These are phyloP conservation scores for Coelastrella sp. DNA, from an alignment of 139 green algal species.

Conservation along the genomic window DNA sequence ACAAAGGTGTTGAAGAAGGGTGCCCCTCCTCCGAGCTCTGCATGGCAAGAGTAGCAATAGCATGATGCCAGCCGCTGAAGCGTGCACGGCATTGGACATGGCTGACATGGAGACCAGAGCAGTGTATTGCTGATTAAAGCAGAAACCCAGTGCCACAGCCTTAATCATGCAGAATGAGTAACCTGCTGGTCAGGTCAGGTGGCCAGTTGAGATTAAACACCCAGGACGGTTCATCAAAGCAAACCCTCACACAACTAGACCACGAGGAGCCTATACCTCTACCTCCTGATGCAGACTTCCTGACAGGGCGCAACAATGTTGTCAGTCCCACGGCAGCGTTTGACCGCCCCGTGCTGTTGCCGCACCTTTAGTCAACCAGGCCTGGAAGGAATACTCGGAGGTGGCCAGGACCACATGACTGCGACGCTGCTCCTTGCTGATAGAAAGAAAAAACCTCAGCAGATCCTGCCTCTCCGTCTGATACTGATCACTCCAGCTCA, in stretches of 20 bases:
- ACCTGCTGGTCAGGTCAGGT: too few relatives aligned
- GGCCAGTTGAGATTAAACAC: too few relatives aligned
- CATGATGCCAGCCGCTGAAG: not conserved
- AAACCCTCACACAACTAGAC: too few relatives aligned
- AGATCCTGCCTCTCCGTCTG: not conserved
- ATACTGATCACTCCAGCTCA: slow-evolving; percentile 6
- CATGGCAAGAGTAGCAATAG: not conserved
- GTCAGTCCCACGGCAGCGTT: not conserved
- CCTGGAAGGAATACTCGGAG: not conserved
- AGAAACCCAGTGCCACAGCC: too few relatives aligned
- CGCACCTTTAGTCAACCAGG: slow-evolving; percentile 12
- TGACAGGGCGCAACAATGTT: not conserved
- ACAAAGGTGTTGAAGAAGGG: slow-evolving; percentile 9
- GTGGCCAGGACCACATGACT: slow-evolving; percentile 22
- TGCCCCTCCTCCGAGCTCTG: not conserved
- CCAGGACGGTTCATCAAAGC: too few relatives aligned
- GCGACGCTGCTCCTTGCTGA: slow-evolving; percentile 11
- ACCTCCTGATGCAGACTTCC: not conserved
- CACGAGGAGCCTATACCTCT: not conserved
- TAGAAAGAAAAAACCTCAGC: slow-evolving; percentile 20
- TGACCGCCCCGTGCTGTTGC: not conserved
- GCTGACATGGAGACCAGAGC: not conserved
- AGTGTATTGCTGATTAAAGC: too few relatives aligned
- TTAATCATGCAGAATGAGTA: too few relatives aligned
- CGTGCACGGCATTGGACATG: not conserved